Conservation (phyloP, 2,329 filamentous ascomycete species). For the Xylariaceae sp. region DNA sequence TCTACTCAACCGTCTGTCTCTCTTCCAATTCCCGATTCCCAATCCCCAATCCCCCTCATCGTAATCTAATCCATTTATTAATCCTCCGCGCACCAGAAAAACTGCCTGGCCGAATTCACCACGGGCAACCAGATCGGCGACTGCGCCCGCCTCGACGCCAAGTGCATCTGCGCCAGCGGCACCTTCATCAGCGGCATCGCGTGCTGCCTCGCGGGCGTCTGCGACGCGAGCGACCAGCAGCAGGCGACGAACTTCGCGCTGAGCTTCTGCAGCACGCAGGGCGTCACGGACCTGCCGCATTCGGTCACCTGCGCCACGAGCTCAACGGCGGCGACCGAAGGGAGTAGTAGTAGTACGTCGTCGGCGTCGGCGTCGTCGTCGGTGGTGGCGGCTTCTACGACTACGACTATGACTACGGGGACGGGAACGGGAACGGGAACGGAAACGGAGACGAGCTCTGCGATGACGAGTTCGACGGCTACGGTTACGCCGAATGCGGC, state of each 20-base stretch:
- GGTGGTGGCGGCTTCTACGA: no score
- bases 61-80: not conserved
- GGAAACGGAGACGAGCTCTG: no score
- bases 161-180: constrained; percentile 43
- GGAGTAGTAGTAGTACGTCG: not conserved
- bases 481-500: constrained; percentile 14
- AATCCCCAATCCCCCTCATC: not conserved
- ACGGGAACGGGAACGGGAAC: no score
- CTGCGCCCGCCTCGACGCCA: constrained; percentile 36
- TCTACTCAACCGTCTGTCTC: no score
- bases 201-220: constrained; percentile 44
- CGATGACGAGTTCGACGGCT: not conserved
- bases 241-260: constrained; percentile 30
- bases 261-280: constrained; percentile 32
- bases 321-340: not conserved
- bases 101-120: constrained; percentile 32
- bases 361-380: not conserved
- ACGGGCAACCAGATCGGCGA: constrained; percentile 36
- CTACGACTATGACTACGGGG: no score
- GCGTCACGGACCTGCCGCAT: constrained; percentile 26
- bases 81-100: constrained; percentile 20
- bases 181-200: constrained; percentile 43
- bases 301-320: constrained; percentile 15
- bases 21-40: not conserved
- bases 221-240: constrained; percentile 36